Evolutionary conservation across 257 asterid species (phyloP), one percentile per base, ranked within the genome.

Genomic region (Solanum raphanifolium): DNA sequence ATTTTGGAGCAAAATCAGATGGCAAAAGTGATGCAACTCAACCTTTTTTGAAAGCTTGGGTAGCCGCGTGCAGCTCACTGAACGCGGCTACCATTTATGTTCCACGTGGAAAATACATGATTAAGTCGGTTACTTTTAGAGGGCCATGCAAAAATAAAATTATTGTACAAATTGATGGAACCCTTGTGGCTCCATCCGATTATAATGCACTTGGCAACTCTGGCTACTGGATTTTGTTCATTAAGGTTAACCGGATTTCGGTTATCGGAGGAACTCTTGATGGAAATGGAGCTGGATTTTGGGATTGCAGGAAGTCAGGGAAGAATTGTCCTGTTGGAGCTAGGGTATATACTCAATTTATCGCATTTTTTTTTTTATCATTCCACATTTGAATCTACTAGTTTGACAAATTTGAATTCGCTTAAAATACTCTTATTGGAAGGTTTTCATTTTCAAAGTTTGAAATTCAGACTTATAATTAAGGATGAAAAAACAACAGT

Each of bases 261-360:
- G 93, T 94, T 62, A 6, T 87, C 9, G 95, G 98, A 4, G 95
- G 98, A 23, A 69, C 88, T 2, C 79, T 94, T 23, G 96, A 94
- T 83, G 98, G 93, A 29, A 92, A 90, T 18, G 98, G 95, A 6
- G 89, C 92, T 66, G 91, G 91, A 3, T 90, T 92, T 31, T 94
- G 96, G 98, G 90, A 86, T 7, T 94, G 96, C 87, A 91, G 89
- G 72, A 75, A 73, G 41, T 87, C 91, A 66, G 94, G 95, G 43
- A 88, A 76, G 55, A 93, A 88, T 88, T 94, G 98, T 88, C 96
- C 95, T 7, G 90, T 48, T 78, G 94, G 95, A 82, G 95, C 95
- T 75, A 93, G 96, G 94, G 98, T 94, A 94, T 65, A 39, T 43
- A 1, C n/a, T 78, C 84, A 39, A 39, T 32, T 76, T 38, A 3